These are phyloP conservation scores for Trametes punicea DNA, from an alignment of 768 basidiomycete genomes.

Conservation along the genomic window DNA sequence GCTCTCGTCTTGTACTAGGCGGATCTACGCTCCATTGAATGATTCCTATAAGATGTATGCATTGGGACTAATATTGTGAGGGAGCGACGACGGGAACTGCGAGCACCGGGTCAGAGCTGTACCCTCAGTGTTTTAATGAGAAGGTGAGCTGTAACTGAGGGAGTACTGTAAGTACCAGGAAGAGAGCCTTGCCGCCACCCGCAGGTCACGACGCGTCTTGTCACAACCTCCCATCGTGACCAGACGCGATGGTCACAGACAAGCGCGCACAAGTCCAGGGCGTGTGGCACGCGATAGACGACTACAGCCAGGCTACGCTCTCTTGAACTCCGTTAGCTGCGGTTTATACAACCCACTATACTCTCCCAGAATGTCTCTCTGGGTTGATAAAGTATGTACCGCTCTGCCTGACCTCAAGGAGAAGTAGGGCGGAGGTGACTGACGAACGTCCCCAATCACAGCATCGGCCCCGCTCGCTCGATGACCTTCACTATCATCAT, in stretches of 20 bases:
- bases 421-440: not conserved
- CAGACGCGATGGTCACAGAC: not conserved
- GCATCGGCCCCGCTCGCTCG: conserved; percentile 84
- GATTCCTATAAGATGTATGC: too few species aligned
- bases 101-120: too few species aligned
- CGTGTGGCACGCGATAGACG: not conserved
- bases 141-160: too few species aligned
- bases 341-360: not conserved
- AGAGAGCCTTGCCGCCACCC: not conserved
- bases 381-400: conserved; percentile 47
- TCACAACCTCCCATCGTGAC: not conserved
- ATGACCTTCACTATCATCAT: conserved; percentile 85
- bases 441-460: conserved; percentile 29
- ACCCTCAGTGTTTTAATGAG: too few species aligned
- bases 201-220: not conserved
- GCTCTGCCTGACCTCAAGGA: not conserved
- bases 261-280: not conserved
- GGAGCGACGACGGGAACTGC: too few species aligned
- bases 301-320: too few species aligned
- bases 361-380: conserved; percentile 34
- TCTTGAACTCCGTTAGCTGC: too few species aligned
- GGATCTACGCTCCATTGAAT: too few species aligned
- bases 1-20: too few species aligned
- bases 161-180: too few species aligned
- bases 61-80: too few species aligned